These are phyloP conservation scores for Phytopythium mirpurense DNA, from an alignment of 352 stramenopile species.

Conservation along the genomic window DNA sequence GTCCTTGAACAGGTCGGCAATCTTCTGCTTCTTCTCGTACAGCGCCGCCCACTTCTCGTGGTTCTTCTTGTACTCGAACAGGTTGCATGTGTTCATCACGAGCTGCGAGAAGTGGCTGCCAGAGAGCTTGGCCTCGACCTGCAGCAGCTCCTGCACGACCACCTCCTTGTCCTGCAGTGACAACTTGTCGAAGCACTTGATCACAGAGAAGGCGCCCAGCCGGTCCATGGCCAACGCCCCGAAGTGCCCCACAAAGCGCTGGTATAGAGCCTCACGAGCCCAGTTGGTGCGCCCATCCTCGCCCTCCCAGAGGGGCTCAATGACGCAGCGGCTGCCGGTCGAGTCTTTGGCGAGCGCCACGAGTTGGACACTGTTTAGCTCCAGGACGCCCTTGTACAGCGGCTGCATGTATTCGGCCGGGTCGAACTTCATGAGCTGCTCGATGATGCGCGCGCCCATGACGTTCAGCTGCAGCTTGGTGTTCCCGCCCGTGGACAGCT, in stretches of 20 bases:
- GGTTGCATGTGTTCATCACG: conserved; percentile 72
- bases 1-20: conserved; percentile 74
- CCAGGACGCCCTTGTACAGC: conserved; percentile 59
- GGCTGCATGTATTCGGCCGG: conserved; percentile 36
- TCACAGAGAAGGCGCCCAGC: conserved; percentile 72
- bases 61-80: conserved; percentile 79
- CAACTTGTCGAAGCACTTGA: conserved; percentile 78
- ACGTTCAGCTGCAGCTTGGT: conserved; percentile 73
- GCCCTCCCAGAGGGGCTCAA: conserved; percentile 78
- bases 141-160: conserved; percentile 65
- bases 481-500: conserved; percentile 51
- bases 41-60: conserved; percentile 69
- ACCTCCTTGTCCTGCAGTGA: conserved; percentile 51
- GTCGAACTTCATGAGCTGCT: conserved; percentile 63
- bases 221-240: conserved; percentile 64
- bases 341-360: conserved; percentile 73
- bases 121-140: conserved; percentile 62
- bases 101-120: conserved; percentile 81
- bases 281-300: conserved; percentile 46
- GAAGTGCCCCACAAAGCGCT: conserved; percentile 69
- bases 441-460: conserved; percentile 70
- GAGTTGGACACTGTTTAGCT: conserved; percentile 61
- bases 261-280: conserved; percentile 59
- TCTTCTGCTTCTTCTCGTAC: conserved; percentile 80
- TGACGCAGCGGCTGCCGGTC: conserved; percentile 66